Evolutionary conservation across 805 yeast species (phyloP), one percentile per base, ranked within the genome.

Genomic region (Jamesozyma lodderae): DNA sequence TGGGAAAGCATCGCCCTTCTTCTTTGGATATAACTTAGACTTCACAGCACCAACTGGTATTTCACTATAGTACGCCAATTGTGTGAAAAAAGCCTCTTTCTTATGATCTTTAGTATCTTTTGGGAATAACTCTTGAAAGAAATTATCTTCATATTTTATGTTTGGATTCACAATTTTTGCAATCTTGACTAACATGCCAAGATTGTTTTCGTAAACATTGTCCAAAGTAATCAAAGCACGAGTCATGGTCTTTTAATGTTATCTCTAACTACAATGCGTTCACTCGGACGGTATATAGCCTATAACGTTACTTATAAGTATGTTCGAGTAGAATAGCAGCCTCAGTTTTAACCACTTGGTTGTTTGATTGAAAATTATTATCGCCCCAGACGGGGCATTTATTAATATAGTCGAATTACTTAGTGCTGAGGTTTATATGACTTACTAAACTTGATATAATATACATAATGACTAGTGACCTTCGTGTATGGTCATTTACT

Each of bases 31-130:
- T 40, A 69, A 67, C 37, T 70, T 61, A 39, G 81, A 79, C 43
- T 78, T 77, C 35, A 86, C 63, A 4, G 77, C 80, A 13, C 92
- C 95, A 4, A 86, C 90, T 6, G 95, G 86, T 5, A 82, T 72
- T 51, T 81, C 95, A 35, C 80, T 72, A 58, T 69, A 81, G 60
- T 68, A 82, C 0, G 80, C 82, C 39, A 52, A 32, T 35, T 52
- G 17, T 15, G 41, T 17, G 35, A 51, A 57, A 32, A 41, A 51
- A 5, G 51, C 44, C 10, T 41, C 48, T 28, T 40, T 41, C 20
- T 48, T 45, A 11, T 37, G 23, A 2, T 35, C 33, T 22, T 37
- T 32, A 10, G 19, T 21, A 28, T 31, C 42, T 9, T 44, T 38
- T 18, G 48, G 34, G 21, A 49, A 48, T 19, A 52, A 28, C 36